Base-by-base conservation (phyloP, 768 basidiomycete genomes). In the Termitomyces sp. region DNA sequence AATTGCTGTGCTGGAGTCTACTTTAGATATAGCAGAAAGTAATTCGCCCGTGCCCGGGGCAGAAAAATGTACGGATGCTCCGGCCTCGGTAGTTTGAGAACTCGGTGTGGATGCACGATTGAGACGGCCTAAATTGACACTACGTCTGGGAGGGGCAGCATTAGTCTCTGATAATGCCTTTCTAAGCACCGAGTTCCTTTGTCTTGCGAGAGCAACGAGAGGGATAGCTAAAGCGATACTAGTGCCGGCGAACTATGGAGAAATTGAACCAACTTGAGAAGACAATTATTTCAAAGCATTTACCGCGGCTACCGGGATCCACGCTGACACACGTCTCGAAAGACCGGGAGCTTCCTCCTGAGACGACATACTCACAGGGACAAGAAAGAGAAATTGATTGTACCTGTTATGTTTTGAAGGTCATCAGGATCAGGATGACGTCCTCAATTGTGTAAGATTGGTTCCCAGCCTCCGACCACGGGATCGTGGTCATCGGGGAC, bases 1-100 rank as follows among this genome's bases (percentile, higher is more conserved):
- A 2, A 87, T 56, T 0, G 79, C 79, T 0, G 76, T 81, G 46
- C 81, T 82, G 62, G 80, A 78, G 37, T 72, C 68, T 53, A 70
- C 62, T n/a, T 63, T 66, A 0, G 75, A 73, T 7, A 78, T 64
- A 2, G 73, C 77, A 9, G 73, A 70, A 54, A 73, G 67, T 33
- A 77, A 58, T 50, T 72, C 69, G 3, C 70, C 66, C 12, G 65
- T 61, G 29, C 70, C 62, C 13, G 71, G 70, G 20, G 72, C 66
- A 22, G 67, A 51, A 42, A 65, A 63, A 20, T 75, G 71, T 42
- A 44, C 45, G 5, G 55, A 29, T 28, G 66, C 64, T 34, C 55
- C 60, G 7, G 62, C 55, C 46, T 66, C 65, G 31, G 66, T 52
- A 18, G 66, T 57, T 13, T 59, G 60, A 24, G 61, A 44, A 10